phyloP scores from a whole-genome alignment of 306 rosid genomes.

The Pyrus communis region DNA sequence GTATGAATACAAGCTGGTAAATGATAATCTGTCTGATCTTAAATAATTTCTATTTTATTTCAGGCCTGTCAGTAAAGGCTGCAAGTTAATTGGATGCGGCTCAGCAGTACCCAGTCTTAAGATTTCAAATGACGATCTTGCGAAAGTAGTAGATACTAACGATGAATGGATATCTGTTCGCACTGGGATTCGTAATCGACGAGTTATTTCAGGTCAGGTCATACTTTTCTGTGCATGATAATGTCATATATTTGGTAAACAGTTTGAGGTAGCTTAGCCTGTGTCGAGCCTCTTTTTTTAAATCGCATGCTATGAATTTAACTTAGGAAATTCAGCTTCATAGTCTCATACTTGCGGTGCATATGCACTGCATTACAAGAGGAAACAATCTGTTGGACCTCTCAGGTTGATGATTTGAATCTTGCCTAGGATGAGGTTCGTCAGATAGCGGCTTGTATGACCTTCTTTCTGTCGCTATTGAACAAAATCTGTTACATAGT shows the following conservation, averaged over 20 bases:
- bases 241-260: slow-evolving; percentile 2
- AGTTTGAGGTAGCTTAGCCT: slow-evolving; percentile 4
- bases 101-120: slow-evolving; percentile 83
- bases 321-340: not conserved
- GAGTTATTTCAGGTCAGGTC: slow-evolving; percentile 69
- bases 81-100: slow-evolving; percentile 95
- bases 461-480: not conserved
- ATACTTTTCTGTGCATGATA: slow-evolving; percentile 8
- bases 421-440: not conserved
- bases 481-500: not conserved
- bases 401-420: not conserved
- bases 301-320: not conserved
- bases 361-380: not conserved
- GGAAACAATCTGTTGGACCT: not conserved
- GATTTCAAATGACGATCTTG: slow-evolving; percentile 87
- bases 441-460: not conserved
- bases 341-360: not conserved
- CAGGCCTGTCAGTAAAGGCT: slow-evolving; percentile 79
- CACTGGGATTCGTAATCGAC: slow-evolving; percentile 86
- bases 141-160: slow-evolving; percentile 71
- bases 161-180: slow-evolving; percentile 96
- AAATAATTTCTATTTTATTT: not conserved
- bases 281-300: slow-evolving; percentile 4
- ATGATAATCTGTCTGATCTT: not conserved
- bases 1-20: not conserved